These are phyloP conservation scores for Rhodotorula sp. DNA, from an alignment of 1,284 basidiomycete species.

Conservation along the genomic window DNA sequence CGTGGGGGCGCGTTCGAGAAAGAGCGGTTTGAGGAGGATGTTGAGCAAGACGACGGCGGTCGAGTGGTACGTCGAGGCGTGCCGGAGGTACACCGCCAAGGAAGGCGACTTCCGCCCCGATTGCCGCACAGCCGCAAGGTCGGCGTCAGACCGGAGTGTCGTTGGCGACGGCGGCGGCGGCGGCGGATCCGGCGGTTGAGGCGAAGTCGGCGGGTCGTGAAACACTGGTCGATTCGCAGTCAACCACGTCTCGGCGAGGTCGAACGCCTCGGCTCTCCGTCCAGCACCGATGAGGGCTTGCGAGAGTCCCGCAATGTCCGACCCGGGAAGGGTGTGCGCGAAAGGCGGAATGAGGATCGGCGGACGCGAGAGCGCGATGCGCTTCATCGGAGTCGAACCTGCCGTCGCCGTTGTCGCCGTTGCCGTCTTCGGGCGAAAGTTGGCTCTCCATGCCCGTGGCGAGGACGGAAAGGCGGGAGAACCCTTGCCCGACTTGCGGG, in stretches of 20 bases:
- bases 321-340: conserved; percentile 4
- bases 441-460: neutral
- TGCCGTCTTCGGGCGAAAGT: neutral
- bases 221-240: conserved; percentile 3
- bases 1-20: neutral
- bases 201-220: neutral
- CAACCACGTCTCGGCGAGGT: conserved; percentile 29
- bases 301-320: conserved; percentile 21
- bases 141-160: no score
- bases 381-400: neutral
- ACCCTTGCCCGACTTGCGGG: neutral
- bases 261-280: conserved; percentile 10
- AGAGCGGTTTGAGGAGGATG: conserved; percentile 32
- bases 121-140: neutral
- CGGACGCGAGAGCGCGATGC: neutral
- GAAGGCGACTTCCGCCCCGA: neutral
- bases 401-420: neutral
- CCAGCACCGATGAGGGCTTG: conserved; percentile 15
- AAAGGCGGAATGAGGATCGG: conserved; percentile 12
- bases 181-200: neutral
- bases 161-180: neutral
- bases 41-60: conserved; percentile 34
- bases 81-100: neutral
- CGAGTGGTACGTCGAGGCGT: conserved; percentile 7
- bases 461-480: neutral